Base-by-base conservation (phyloP, 306 rosid species). In the Dalbergia cochinchinensis region DNA sequence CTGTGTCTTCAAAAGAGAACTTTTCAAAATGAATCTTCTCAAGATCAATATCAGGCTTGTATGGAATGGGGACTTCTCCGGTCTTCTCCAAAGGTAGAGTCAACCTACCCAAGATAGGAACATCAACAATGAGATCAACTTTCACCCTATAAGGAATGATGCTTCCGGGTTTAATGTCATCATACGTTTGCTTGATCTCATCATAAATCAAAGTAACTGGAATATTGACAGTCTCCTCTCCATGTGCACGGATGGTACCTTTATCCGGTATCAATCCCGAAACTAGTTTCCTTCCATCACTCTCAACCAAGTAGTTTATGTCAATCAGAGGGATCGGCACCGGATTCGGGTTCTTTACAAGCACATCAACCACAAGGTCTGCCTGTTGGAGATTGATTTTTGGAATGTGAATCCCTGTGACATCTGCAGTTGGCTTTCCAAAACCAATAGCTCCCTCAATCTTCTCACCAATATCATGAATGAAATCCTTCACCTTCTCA, bases 201-300 rank as follows among this genome's bases (percentile, higher is more conserved):
- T 90, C 94, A 64, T 80, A 96, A 67, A 96, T 81, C 88, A 96
- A 83, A 50, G 83, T 78, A 15, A 96, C 8, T 10, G 98, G 97
- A 78, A 93, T 83, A 44, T 91, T 93, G 50, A 96, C 89, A 55
- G 91, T 91, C 84, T 93, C 86, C 85, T 96, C 96, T 8, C 96
- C 98, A 74, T 88, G 99, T 11, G 99, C 91, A 47, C 45, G 87
- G 84, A 96, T 86, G 6, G 99, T 93, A 37, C 99, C 99, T 1
- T 98, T 91, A 81, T 96, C 99, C 0, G 99, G 99, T 59, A 96
- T 96, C 86, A 96, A 66, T 1, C 99, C 99, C 0, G 98, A 93
- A 69, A 96, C 80, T 3, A 96, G 87, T 47, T 96, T 96, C 88
- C 98, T 90, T 39, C 94, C 97, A 79, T 89, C 92, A 81, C 98